phyloP scores from a whole-genome alignment of 371 early-diverging fungal genomes.

The Mortierella sp. region DNA sequence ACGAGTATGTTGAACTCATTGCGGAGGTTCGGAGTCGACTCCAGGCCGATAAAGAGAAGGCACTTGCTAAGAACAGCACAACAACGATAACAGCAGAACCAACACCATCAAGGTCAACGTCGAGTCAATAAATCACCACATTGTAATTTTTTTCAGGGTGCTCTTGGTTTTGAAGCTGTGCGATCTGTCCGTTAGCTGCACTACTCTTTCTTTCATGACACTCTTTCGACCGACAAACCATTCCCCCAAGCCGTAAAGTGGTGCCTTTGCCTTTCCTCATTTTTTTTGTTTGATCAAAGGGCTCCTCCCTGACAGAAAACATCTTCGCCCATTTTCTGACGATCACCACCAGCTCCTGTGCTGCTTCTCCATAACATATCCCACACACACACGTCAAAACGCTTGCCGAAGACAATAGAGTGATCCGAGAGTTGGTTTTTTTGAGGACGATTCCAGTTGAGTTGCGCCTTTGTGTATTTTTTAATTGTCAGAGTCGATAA shows the following conservation, averaged over 20 bases:
- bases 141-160: not conserved
- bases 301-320: not conserved
- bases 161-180: not conserved
- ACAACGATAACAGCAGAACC: not conserved
- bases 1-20: constrained; percentile 60
- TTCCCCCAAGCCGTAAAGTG: not conserved
- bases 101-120: not conserved
- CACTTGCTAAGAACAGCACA: constrained; percentile 7
- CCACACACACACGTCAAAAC: not conserved
- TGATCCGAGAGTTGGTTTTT: not conserved
- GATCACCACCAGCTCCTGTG: not conserved
- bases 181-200: not conserved
- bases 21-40: constrained; percentile 51
- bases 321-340: not conserved
- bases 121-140: not conserved
- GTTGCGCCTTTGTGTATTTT: constrained; percentile 11
- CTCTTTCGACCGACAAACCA: not conserved
- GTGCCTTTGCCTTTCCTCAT: not conserved
- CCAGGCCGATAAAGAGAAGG: constrained; percentile 33
- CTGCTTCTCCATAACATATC: too few relatives aligned
- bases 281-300: not conserved
- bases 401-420: not conserved
- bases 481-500: constrained; percentile 40
- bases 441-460: constrained; percentile 2
- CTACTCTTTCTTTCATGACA: too few relatives aligned